These are phyloP conservation scores for Daldinia grandis DNA, from an alignment of 495 filamentous ascomycete species.

Conservation along the genomic window DNA sequence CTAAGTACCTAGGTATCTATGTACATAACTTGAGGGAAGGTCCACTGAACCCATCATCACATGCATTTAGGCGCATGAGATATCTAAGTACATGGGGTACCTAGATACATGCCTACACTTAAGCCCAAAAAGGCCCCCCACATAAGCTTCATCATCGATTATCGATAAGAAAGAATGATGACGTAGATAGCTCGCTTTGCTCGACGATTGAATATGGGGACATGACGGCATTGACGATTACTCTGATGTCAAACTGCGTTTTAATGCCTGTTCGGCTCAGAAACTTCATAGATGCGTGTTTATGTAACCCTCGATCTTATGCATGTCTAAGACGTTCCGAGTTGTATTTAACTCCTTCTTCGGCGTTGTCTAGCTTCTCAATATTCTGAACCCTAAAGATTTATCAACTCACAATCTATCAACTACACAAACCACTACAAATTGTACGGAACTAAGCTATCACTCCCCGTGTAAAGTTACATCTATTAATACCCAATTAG, in stretches of 20 bases:
- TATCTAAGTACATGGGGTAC: not conserved
- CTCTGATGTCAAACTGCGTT: slow-evolving; percentile 40
- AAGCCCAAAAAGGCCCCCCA: not conserved
- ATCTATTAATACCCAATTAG: not conserved
- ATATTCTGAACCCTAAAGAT: not conserved
- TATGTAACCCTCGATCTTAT: slow-evolving; percentile 12
- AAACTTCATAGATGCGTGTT: slow-evolving; percentile 1
- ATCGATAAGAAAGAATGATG: slow-evolving; percentile 34
- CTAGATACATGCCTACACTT: slow-evolving; percentile 4
- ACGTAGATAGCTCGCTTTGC: slow-evolving; percentile 31
- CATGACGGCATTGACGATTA: slow-evolving; percentile 42
- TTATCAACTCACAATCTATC: not conserved
- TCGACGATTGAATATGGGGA: slow-evolving; percentile 23
- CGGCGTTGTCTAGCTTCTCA: not conserved
- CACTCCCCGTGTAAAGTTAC: no score
- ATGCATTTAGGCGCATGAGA: no score
- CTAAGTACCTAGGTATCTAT: not conserved
- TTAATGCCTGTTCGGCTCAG: slow-evolving; percentile 1
- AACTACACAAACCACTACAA: not conserved
- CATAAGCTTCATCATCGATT: not conserved
- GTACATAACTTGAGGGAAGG: no score
- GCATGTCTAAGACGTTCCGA: slow-evolving; percentile 6
- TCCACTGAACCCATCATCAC: no score
- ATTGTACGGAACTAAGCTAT: not conserved
- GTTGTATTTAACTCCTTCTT: slow-evolving; percentile 6